These are phyloP conservation scores for Basipetospora chlamydospora DNA, from an alignment of 2,329 filamentous ascomycete species.

Conservation along the genomic window DNA sequence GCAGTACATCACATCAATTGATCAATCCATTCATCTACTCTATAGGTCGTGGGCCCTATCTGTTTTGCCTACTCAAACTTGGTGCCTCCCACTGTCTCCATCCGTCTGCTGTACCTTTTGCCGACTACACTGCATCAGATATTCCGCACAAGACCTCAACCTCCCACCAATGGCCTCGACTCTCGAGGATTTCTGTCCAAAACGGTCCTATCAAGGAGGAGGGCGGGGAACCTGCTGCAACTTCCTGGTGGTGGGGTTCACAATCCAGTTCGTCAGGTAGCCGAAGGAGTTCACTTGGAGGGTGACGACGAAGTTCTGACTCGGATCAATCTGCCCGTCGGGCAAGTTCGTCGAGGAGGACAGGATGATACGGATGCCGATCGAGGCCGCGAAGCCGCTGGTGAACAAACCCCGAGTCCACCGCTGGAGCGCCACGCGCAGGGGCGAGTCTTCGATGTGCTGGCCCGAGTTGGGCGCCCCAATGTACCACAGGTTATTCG, in stretches of 20 bases:
- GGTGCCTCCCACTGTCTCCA: too few relatives aligned
- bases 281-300: background rate
- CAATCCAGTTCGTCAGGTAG: background rate
- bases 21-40: too few relatives aligned
- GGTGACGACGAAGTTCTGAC: background rate
- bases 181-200: background rate
- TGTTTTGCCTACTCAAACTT: too few relatives aligned
- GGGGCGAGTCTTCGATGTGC: background rate
- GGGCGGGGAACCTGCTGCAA: background rate
- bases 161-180: too few relatives aligned
- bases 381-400: background rate
- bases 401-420: background rate
- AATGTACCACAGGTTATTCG: too few relatives aligned
- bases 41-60: too few relatives aligned
- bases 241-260: background rate
- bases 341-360: background rate
- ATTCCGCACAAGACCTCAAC: too few relatives aligned
- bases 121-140: too few relatives aligned
- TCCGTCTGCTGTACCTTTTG: too few relatives aligned
- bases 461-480: too few relatives aligned
- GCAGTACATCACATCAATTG: too few relatives aligned
- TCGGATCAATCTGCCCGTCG: background rate
- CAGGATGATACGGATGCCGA: background rate
- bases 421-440: background rate
- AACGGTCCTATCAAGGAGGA: background rate